Evolutionary conservation across 2,329 filamentous ascomycete species (phyloP), one percentile per base, ranked within the genome.

Genomic region (Fusarium sp.): DNA sequence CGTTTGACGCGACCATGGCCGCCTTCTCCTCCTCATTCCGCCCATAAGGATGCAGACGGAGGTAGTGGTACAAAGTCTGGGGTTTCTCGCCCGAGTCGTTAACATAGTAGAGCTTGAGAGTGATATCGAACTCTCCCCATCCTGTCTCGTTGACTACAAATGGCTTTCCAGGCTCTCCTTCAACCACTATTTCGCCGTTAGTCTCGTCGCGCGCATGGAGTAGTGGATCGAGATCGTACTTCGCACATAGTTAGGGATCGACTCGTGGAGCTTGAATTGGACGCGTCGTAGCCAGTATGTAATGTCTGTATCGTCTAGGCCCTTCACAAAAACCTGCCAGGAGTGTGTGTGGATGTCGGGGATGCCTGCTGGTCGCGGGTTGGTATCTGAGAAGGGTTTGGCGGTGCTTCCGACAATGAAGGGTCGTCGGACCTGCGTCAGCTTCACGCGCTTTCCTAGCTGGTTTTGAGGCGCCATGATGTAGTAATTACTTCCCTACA

Each of bases 111-210:
- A 99, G 89, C 81, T 98, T 95, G 81, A 99, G 93, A 73, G 95
- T 94, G 79, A 99, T 97, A 82, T 97, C 95, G 85, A 99, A 99
- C 85, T 98, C 97, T 79, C 97, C 97, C 94, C 97, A 99, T 58
- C 97, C 97, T 0, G 97, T 98, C 84, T 98, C 97, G 72, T 91
- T 90, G 71, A 98, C 93, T 79, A 94, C 88, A 79, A 98, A 99
- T 13, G 95, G 80, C 72, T 89, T 88, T n/a, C 87, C 86, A 0
- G 85, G 84, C 60, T 94, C 90, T 70, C 91, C 90, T 79, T 98
- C 95, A 79, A 97, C 88, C 81, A 93, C 88, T 90, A 56, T 64
- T 62, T 41, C 18, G 18, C 48, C 22, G 33, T 79, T 54, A 82
- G 77, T 61, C 69, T 68, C 24, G 37, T 14, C 18, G 18, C 35